These are phyloP conservation scores for Phoenix roebelenii DNA, from an alignment of 176 grass and related monocot genomes.

Conservation along the genomic window DNA sequence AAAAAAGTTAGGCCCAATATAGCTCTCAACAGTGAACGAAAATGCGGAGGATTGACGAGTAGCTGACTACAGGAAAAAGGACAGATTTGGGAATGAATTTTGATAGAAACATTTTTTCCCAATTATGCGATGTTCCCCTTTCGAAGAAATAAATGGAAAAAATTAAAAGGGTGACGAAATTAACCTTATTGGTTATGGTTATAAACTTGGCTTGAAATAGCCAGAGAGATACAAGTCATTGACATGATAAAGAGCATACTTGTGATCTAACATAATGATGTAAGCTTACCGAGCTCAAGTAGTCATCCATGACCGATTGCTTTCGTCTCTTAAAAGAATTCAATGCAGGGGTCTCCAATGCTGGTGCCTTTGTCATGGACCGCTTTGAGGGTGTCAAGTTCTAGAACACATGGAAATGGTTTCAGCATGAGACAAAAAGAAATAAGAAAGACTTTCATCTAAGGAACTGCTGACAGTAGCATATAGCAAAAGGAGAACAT, in stretches of 20 bases:
- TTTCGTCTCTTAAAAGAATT: conserved; percentile 51
- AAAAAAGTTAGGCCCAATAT: too few relatives aligned
- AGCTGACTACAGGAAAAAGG: too few relatives aligned
- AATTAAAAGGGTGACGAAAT: too few relatives aligned
- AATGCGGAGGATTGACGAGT: too few relatives aligned
- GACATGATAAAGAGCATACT: neutral
- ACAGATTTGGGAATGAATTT: too few relatives aligned
- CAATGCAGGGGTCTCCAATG: conserved; percentile 45
- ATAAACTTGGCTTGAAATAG: neutral
- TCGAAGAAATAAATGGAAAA: too few relatives aligned
- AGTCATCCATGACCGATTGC: conserved; percentile 79
- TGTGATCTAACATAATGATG: neutral
- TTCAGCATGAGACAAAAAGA: conserved; percentile 1
- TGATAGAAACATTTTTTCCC: too few relatives aligned
- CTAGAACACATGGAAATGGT: conserved; percentile 16
- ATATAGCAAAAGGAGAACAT: too few relatives aligned
- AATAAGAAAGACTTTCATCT: neutral
- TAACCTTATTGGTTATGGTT: too few relatives aligned
- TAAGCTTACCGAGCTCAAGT: conserved; percentile 44
- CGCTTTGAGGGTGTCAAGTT: conserved; percentile 79
- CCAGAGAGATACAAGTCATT: neutral
- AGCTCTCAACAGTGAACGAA: too few relatives aligned
- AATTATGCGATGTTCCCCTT: too few relatives aligned
- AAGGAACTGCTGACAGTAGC: too few relatives aligned
- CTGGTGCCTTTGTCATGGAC: conserved; percentile 33